phyloP scores from a whole-genome alignment of 495 filamentous ascomycete genomes.

The Neurospora sp. region DNA sequence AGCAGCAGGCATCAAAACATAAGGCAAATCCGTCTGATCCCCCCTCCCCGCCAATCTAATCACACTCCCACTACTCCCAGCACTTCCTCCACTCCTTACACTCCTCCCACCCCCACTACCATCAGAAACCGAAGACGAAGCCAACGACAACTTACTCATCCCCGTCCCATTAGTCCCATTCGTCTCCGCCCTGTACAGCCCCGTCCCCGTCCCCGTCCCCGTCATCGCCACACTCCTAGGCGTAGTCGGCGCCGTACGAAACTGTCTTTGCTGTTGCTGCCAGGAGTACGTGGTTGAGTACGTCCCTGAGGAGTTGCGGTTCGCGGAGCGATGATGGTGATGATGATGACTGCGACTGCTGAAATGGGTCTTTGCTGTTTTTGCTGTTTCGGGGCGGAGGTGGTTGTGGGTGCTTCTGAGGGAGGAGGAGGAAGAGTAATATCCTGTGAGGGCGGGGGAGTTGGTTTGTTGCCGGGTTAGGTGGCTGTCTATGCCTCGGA shows the following conservation, averaged over 20 bases:
- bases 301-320: not conserved
- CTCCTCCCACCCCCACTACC: slow-evolving; percentile 19
- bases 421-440: not conserved
- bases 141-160: not conserved
- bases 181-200: not conserved
- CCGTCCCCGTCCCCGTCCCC: not conserved
- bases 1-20: slow-evolving; percentile 25
- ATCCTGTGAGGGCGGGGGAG: not conserved
- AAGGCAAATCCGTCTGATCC: slow-evolving; percentile 30
- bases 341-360: not conserved
- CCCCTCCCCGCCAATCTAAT: slow-evolving; percentile 29
- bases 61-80: slow-evolving; percentile 16
- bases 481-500: not conserved
- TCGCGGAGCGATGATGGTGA: not conserved
- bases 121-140: slow-evolving; percentile 9
- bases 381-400: slow-evolving; percentile 8
- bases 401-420: not conserved
- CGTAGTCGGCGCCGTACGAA: slow-evolving; percentile 43
- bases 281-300: not conserved
- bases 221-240: slow-evolving; percentile 29
- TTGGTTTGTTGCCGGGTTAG: not conserved
- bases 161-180: not conserved
- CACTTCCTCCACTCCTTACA: not conserved
- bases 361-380: not conserved
- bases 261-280: slow-evolving; percentile 19